A percentile compares a stretch with the other conserved stretches of the same genome.
phyloP scores from a whole-genome alignment of 768 basidiomycete genomes.

The Cantharellus cinnabarinus region DNA sequence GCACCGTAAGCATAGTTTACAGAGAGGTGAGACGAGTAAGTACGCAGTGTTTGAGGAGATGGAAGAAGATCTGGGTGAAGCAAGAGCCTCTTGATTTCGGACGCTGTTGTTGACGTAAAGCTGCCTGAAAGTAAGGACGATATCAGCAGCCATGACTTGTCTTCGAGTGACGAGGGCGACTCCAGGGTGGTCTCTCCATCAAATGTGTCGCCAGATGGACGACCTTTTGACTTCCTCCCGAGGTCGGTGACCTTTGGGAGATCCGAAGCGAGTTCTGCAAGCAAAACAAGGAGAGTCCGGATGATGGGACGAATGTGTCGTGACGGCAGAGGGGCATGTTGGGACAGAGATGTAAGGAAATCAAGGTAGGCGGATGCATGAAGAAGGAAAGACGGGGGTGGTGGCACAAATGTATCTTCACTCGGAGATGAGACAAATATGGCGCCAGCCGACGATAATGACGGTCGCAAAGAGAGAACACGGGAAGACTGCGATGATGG shows the following conservation, averaged over 20 bases:
- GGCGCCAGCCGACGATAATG: neutral
- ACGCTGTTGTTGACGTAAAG: neutral
- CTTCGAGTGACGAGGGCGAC: neutral
- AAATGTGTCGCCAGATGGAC: neutral
- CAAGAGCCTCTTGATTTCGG: neutral
- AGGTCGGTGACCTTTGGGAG: neutral
- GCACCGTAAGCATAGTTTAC: constrained; percentile 2
- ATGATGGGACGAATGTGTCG: neutral
- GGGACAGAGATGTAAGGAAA: neutral
- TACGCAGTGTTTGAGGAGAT: neutral
- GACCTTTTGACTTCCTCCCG: neutral
- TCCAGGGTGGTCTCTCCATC: too few relatives aligned
- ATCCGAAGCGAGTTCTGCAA: neutral
- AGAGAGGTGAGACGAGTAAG: neutral
- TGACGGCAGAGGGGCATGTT: neutral
- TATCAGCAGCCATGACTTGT: neutral
- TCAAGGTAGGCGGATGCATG: neutral
- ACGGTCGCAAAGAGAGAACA: neutral
- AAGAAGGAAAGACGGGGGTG: neutral
- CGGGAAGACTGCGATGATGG: neutral
- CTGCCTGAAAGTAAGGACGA: neutral
- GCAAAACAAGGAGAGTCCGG: neutral
- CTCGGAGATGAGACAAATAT: neutral
- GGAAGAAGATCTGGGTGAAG: neutral
- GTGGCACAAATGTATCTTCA: neutral